Base-by-base conservation (phyloP, 2,329 filamentous ascomycete species). In the Beauveria varroae region DNA sequence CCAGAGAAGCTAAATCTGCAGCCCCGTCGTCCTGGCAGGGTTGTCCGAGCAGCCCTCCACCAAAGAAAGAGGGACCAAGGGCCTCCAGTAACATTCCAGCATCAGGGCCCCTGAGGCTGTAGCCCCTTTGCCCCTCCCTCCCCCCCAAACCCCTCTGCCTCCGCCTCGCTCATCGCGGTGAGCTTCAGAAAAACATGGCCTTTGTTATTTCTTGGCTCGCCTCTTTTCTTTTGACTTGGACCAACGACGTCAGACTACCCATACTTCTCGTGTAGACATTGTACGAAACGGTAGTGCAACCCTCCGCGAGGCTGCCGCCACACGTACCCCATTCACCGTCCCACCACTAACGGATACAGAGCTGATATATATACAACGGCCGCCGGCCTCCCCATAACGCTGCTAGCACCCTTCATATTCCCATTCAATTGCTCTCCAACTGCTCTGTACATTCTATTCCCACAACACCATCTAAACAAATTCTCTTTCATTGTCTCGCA, bases 21-120 rank as follows among this genome's bases (percentile, higher is more conserved):
- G 50, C 51, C 51, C 51, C 51, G 34, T 2, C 51, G 34, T 5
- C 51, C 8, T 46, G 40, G 24, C 53, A 55, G 24, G 53, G 53
- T 56, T 56, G 53, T 55, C 53, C 40, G 53, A 44, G 40, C 53
- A 56, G 53, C 53, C 53, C 53, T 44, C 53, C 37, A 28, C 37
- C 18, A 22, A 22, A 8, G 40, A 55, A 28, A 37, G 44, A 55
- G 52, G 52, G 34, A 20, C 28, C n/a, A 14, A 16, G 5, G 14
- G 40, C 50, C 30, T 37, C 49, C 18, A 40, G n/a, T 20, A 5
- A 37, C 49, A 52, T 37, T 28, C 50, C 30, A 4, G 50, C 28
- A 37, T 53, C 50, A n/a, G 8, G 4, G 50, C 34, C 30, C 30
- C 28, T 14, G 50, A 22, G 28, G 34, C 34, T 37, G 34, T 37